Evolutionary conservation across 768 basidiomycete genomes (phyloP), one percentile per base, ranked within the genome.

Genomic region (Mycena sanguinolenta): DNA sequence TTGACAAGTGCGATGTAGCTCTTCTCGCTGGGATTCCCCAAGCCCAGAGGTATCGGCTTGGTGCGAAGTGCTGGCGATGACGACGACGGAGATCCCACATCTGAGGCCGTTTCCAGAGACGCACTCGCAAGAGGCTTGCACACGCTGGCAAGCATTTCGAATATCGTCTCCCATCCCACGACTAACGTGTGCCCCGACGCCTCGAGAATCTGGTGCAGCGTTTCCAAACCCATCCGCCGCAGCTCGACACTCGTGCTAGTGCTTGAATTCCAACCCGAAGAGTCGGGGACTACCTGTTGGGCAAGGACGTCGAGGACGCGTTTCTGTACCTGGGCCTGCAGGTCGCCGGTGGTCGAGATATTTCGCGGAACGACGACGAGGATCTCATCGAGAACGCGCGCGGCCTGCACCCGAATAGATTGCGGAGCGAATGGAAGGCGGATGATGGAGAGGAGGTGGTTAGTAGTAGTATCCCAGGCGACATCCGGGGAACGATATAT

Each of bases 111-210:
- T 67, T 89, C 85, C 50, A 79, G 73, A 4, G 84, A 84, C 23
- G 65, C 67, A n/a, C 82, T 79, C 46, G 81, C 69, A 0, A 83
- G 79, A 1, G 92, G 86, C 58, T 87, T 88, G 79, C 96, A 98
- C 13, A 98, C 95, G 67, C 94, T 95, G 49, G 90, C 90, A 8
- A 99, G 85, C 88, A 98, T 96, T 72, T 92, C 89, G 79, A 99
- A 98, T 73, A 98, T 95, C 0, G 86, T 92, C 73, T 93, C 92
- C 97, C 97, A 99, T 0, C 98, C 97, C 17, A 93, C 89, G 10
- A 96, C 88, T 1, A 99, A 85, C 0, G 95, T 96, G 79, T 98
- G 96, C 0, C 95, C 97, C 0, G 95, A 94, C 1, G 91, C 90
- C 77, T 98, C 95, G 13, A 99, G 83, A 62, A 99, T 96, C 73